phyloP scores from a whole-genome alignment of 1,284 basidiomycete species.

The Porphyrellus sp. region DNA sequence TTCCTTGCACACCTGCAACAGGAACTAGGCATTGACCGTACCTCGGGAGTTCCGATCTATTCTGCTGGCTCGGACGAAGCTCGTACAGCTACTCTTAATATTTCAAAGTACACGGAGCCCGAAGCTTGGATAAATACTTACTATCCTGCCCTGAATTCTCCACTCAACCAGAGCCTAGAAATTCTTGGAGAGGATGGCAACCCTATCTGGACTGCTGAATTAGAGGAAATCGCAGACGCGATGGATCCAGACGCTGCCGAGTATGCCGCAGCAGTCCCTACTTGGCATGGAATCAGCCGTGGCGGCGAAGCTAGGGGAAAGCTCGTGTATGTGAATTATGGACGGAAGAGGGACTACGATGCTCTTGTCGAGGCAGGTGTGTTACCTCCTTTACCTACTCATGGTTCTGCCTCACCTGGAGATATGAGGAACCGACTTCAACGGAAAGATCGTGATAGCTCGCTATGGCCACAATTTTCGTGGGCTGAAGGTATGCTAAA shows the following conservation, averaged over 20 bases:
- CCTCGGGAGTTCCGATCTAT: conserved; percentile 52
- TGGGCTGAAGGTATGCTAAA: conserved; percentile 77
- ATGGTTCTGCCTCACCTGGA: too few relatives aligned
- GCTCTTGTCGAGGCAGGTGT: conserved; percentile 58
- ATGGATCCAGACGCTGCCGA: conserved; percentile 60
- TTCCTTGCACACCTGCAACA: conserved; percentile 63
- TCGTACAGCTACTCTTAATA: conserved; percentile 57
- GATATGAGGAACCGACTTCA: too few relatives aligned
- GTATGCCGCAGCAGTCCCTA: conserved; percentile 55
- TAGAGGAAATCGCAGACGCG: conserved; percentile 67
- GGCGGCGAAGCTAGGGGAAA: conserved; percentile 64
- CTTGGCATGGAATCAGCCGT: conserved; percentile 70
- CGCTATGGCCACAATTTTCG: conserved; percentile 83
- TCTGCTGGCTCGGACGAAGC: conserved; percentile 63
- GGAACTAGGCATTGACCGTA: conserved; percentile 51
- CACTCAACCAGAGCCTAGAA: conserved; percentile 59
- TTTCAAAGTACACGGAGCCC: conserved; percentile 45
- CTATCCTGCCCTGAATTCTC: conserved; percentile 80
- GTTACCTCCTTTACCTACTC: too few relatives aligned
- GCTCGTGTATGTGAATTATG: conserved; percentile 83
- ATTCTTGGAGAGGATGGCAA: conserved; percentile 55
- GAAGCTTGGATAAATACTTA: conserved; percentile 80
- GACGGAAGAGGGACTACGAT: conserved; percentile 76
- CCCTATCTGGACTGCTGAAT: conserved; percentile 66
- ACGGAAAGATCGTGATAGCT: conserved; percentile 78